phyloP scores from a whole-genome alignment of 208 protist species.

The Leishmania arabica region DNA sequence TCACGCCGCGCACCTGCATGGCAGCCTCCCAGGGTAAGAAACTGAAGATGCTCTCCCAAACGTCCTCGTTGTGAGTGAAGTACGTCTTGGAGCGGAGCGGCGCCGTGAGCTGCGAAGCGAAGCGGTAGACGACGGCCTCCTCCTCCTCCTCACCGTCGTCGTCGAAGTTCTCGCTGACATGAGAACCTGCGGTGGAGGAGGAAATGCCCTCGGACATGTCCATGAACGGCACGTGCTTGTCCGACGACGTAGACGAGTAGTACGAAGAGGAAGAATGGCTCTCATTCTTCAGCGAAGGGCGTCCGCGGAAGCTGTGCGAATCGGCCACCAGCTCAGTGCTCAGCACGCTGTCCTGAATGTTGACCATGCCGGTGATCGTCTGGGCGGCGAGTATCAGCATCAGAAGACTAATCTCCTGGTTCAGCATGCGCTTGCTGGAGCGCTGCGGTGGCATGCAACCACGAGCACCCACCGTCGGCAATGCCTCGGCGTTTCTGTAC shows the following conservation, averaged over 20 bases:
- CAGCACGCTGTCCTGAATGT: slow-evolving; percentile 37
- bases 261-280: slow-evolving; percentile 27
- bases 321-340: slow-evolving; percentile 74
- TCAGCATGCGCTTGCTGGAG: slow-evolving; percentile 33
- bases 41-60: slow-evolving; percentile 50
- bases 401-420: slow-evolving; percentile 49
- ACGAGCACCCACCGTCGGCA: not conserved
- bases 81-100: slow-evolving; percentile 10
- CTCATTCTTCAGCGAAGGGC: slow-evolving; percentile 33
- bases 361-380: slow-evolving; percentile 39
- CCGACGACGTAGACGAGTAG: slow-evolving; percentile 31
- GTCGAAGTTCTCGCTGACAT: slow-evolving; percentile 32
- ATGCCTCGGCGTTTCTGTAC: not conserved
- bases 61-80: slow-evolving; percentile 18
- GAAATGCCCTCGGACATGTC: slow-evolving; percentile 44
- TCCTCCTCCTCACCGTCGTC: slow-evolving; percentile 47
- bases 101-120: slow-evolving; percentile 10
- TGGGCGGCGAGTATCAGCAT: slow-evolving; percentile 60
- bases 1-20: slow-evolving; percentile 50
- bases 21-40: slow-evolving; percentile 57
- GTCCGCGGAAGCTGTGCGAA: slow-evolving; percentile 29
- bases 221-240: slow-evolving; percentile 33
- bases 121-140: slow-evolving; percentile 14
- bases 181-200: slow-evolving; percentile 41
- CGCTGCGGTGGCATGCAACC: slow-evolving; percentile 8